phyloP scores from a whole-genome alignment of 2,329 filamentous ascomycete genomes.

The Aaosphaeria arxii region DNA sequence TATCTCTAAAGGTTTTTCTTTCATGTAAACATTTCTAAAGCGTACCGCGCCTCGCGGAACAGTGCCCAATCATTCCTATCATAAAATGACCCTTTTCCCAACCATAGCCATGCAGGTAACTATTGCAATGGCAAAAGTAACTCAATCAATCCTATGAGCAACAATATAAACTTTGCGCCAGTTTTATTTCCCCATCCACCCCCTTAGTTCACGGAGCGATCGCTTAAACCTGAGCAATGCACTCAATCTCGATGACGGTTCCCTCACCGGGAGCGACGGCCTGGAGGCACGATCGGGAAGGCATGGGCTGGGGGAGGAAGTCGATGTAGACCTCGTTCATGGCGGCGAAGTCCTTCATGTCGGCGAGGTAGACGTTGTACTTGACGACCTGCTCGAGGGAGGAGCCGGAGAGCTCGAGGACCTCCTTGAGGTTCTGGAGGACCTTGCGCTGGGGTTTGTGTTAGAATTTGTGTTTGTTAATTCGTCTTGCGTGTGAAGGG shows the following conservation, averaged over 20 bases:
- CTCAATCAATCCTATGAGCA: too few species aligned
- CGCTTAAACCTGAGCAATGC: conserved; percentile 17
- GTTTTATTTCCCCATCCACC: not conserved
- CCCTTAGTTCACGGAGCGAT: not conserved
- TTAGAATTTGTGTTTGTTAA: conserved; percentile 2
- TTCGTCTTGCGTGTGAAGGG: not conserved
- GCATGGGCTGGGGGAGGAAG: conserved; percentile 21
- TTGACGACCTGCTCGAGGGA: conserved; percentile 28
- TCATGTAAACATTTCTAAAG: too few species aligned
- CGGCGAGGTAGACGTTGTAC: conserved; percentile 26
- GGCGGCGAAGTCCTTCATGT: conserved; percentile 26
- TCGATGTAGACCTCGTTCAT: conserved; percentile 31
- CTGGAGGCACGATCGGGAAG: conserved; percentile 7
- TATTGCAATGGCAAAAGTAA: too few species aligned
- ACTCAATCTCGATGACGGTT: conserved; percentile 25
- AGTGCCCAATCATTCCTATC: too few species aligned
- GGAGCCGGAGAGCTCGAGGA: conserved; percentile 23
- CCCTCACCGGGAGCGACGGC: conserved; percentile 16
- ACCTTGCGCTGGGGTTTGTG: conserved; percentile 5
- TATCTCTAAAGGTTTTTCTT: too few species aligned
- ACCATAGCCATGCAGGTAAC: too few species aligned
- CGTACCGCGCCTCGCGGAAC: too few species aligned
- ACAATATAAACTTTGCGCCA: too few species aligned
- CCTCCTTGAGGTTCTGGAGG: conserved; percentile 9
- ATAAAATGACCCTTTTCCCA: too few species aligned